phyloP scores from a whole-genome alignment of 495 filamentous ascomycete genomes.

The Talaromyces stipitatus region DNA sequence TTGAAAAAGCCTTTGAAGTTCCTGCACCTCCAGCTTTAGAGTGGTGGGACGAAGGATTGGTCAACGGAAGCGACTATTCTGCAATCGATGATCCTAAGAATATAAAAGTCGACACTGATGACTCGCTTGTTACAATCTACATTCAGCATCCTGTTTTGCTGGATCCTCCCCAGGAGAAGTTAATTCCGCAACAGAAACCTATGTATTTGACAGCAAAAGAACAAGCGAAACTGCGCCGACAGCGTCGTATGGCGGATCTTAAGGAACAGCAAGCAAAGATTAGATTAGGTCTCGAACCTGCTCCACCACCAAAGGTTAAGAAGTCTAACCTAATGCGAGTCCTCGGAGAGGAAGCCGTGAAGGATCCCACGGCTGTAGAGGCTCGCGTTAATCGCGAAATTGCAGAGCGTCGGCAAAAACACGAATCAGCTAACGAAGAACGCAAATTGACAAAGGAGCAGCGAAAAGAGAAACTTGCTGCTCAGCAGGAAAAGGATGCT shows the following conservation, averaged over 20 bases:
- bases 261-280: slow-evolving; percentile 98
- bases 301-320: slow-evolving; percentile 90
- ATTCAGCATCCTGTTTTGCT: slow-evolving; percentile 92
- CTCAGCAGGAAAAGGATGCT: slow-evolving; percentile 81
- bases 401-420: slow-evolving; percentile 67
- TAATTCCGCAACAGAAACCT: slow-evolving; percentile 69
- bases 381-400: slow-evolving; percentile 89
- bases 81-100: slow-evolving; percentile 52
- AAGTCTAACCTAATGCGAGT: slow-evolving; percentile 96
- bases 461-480: slow-evolving; percentile 72
- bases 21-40: slow-evolving; percentile 80
- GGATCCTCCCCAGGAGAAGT: slow-evolving; percentile 83
- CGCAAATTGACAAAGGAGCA: slow-evolving; percentile 89
- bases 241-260: slow-evolving; percentile 80
- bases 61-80: slow-evolving; percentile 66
- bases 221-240: slow-evolving; percentile 82
- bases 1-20: slow-evolving; percentile 81
- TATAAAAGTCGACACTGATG: slow-evolving; percentile 67
- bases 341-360: slow-evolving; percentile 92
- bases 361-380: slow-evolving; percentile 95
- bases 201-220: slow-evolving; percentile 91
- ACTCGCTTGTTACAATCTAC: slow-evolving; percentile 81
- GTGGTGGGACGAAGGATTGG: slow-evolving; percentile 94
- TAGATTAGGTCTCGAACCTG: slow-evolving; percentile 77
- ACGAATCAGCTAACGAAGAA: slow-evolving; percentile 73